phyloP scores from a whole-genome alignment of 2,329 filamentous ascomycete genomes.

The Pseudogymnoascus sp. region DNA sequence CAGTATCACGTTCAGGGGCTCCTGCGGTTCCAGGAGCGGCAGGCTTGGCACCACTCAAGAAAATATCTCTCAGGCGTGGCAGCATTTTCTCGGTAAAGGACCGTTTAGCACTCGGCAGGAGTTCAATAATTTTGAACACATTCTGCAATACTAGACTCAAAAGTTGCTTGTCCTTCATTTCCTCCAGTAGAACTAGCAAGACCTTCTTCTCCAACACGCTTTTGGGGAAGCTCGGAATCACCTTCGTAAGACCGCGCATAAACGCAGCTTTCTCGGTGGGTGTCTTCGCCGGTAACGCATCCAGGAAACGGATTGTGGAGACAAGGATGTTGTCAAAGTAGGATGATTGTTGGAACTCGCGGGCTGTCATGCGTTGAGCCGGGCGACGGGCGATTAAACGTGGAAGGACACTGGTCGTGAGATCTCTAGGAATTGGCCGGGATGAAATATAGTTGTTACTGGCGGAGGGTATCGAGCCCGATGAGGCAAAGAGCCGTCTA shows the following conservation, averaged over 20 bases:
- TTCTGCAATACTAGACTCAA: slow-evolving; percentile 82
- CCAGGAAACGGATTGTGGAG: slow-evolving; percentile 90
- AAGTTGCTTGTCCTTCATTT: slow-evolving; percentile 86
- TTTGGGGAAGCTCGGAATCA: slow-evolving; percentile 85
- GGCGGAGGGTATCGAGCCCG: slow-evolving; percentile 67
- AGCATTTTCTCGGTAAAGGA: slow-evolving; percentile 79
- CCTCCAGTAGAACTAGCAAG: slow-evolving; percentile 77
- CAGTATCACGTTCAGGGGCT: slow-evolving; percentile 64
- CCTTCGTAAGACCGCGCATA: slow-evolving; percentile 76
- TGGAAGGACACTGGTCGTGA: slow-evolving; percentile 68
- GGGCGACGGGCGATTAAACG: slow-evolving; percentile 79
- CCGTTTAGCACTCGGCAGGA: slow-evolving; percentile 67
- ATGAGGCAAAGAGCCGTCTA: slow-evolving; percentile 71
- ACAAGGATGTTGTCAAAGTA: slow-evolving; percentile 98
- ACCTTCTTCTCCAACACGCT: slow-evolving; percentile 94
- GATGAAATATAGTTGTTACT: slow-evolving; percentile 80
- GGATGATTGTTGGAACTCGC: slow-evolving; percentile 87
- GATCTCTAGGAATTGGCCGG: slow-evolving; percentile 68
- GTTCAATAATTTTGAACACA: slow-evolving; percentile 78
- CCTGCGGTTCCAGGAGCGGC: slow-evolving; percentile 30
- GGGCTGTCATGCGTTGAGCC: slow-evolving; percentile 76
- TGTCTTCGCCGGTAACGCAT: slow-evolving; percentile 85
- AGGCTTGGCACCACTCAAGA: slow-evolving; percentile 52
- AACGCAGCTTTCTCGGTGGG: slow-evolving; percentile 85
- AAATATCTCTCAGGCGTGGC: slow-evolving; percentile 76